Percentiles rank a stretch among this genome's conserved stretches.
phyloP scores from a whole-genome alignment of 164 flowering plant genomes.

The Berberis thunbergii region DNA sequence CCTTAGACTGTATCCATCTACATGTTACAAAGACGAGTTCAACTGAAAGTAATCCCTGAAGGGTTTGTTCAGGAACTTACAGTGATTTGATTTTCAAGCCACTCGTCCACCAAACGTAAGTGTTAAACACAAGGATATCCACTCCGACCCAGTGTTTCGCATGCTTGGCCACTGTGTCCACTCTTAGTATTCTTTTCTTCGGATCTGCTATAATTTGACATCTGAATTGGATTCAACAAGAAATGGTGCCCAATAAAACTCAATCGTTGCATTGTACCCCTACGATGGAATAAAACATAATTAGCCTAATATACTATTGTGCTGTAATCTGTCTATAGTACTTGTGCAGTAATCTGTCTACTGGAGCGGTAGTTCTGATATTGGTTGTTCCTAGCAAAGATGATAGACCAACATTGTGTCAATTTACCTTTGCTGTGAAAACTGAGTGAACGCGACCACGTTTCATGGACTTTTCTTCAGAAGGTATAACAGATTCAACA shows the following conservation, averaged over 20 bases:
- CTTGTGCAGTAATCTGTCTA: too few relatives aligned
- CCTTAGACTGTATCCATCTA: too few relatives aligned
- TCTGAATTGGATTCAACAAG: slow-evolving; percentile 78
- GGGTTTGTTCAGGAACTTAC: slow-evolving; percentile 27
- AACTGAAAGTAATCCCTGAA: background rate
- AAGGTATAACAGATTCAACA: slow-evolving; percentile 58
- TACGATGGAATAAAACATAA: slow-evolving; percentile 1
- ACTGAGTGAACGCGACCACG: slow-evolving; percentile 46
- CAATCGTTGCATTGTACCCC: slow-evolving; percentile 52
- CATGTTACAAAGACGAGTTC: background rate
- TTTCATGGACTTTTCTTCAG: slow-evolving; percentile 45
- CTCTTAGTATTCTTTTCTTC: slow-evolving; percentile 60
- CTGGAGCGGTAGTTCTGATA: too few relatives aligned
- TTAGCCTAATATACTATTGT: background rate
- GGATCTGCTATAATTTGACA: slow-evolving; percentile 46
- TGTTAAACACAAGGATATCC: slow-evolving; percentile 81
- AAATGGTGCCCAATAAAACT: slow-evolving; percentile 95
- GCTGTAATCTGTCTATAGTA: too few relatives aligned
- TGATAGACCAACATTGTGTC: too few relatives aligned
- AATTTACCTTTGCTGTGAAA: slow-evolving; percentile 61
- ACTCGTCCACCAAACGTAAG: slow-evolving; percentile 97
- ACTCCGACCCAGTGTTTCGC: slow-evolving; percentile 67
- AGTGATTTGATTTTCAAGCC: slow-evolving; percentile 57
- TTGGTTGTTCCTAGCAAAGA: too few relatives aligned
- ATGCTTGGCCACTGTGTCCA: slow-evolving; percentile 66